A percentile compares a stretch with the other conserved stretches of the same genome.
phyloP scores from a whole-genome alignment of 345 rosid species.

The Linum lewisii region DNA sequence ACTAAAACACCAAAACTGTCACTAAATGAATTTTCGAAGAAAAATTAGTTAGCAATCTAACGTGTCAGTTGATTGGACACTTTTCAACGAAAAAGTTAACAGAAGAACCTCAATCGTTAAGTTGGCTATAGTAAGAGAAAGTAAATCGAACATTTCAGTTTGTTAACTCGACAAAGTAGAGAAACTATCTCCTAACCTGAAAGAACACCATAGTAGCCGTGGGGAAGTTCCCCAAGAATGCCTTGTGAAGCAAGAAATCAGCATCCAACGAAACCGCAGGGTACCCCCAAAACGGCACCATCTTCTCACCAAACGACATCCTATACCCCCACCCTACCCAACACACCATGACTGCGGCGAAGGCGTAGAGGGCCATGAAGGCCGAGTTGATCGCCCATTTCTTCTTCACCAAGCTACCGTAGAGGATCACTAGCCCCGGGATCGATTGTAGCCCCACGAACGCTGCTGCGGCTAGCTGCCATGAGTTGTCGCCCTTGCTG shows the following conservation, averaged over 20 bases:
- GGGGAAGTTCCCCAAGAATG: slow-evolving; percentile 30
- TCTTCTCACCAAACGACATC: slow-evolving; percentile 42
- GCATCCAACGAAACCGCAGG: slow-evolving; percentile 30
- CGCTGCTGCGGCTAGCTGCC: slow-evolving; percentile 55
- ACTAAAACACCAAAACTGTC: no score
- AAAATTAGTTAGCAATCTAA: no score
- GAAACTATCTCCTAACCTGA: slow-evolving; percentile 3
- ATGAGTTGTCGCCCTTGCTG: slow-evolving; percentile 41
- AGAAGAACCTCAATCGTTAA: no score
- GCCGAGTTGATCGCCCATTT: slow-evolving; percentile 52
- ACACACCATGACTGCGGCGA: slow-evolving; percentile 32
- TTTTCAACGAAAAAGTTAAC: no score
- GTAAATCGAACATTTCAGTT: no score
- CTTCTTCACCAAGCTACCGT: slow-evolving; percentile 34
- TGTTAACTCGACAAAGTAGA: no score
- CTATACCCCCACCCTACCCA: slow-evolving; percentile 47
- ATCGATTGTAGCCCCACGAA: slow-evolving; percentile 37
- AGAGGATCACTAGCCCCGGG: slow-evolving; percentile 41
- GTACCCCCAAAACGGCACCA: slow-evolving; percentile 28
- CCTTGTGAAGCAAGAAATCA: slow-evolving; percentile 23
- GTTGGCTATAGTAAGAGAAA: no score
- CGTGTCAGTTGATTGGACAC: no score
- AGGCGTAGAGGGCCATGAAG: slow-evolving; percentile 48
- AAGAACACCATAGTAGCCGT: slow-evolving; percentile 43
- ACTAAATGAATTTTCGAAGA: no score